Evolutionary conservation across 139 green algal genomes (phyloP).

Genomic region (Chlorella sp.): DNA sequence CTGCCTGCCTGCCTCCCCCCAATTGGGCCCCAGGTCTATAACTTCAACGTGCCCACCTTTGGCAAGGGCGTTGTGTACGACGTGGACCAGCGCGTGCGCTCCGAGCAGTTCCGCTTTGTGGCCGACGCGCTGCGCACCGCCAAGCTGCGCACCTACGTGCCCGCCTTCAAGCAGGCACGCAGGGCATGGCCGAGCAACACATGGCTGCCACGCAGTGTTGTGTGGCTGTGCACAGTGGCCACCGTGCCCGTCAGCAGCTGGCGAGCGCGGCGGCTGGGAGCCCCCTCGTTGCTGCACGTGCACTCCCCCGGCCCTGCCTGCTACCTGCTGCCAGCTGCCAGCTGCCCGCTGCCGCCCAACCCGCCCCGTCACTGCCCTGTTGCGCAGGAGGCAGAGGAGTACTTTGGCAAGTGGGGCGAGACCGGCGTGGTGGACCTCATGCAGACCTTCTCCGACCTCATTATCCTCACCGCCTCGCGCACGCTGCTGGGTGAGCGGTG

Average conservation of each 20-base stretch:
- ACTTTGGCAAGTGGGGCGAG: conserved; percentile 91
- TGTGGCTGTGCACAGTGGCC: background rate
- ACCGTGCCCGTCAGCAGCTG: background rate
- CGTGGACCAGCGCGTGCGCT: conserved; percentile 90
- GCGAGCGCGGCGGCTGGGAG: too few relatives aligned
- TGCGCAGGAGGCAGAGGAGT: conserved; percentile 61
- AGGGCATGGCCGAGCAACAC: background rate
- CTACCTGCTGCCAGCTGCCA: background rate
- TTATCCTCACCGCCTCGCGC: conserved; percentile 92
- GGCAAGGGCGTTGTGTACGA: conserved; percentile 98
- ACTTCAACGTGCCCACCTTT: conserved; percentile 98
- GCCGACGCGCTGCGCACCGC: conserved; percentile 89
- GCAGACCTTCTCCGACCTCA: conserved; percentile 88
- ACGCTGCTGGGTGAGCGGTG: conserved; percentile 81
- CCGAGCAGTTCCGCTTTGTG: conserved; percentile 98
- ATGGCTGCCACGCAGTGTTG: too few relatives aligned
- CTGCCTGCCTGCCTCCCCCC: too few relatives aligned
- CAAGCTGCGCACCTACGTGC: conserved; percentile 90
- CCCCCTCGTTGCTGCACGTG: background rate
- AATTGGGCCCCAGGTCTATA: conserved; percentile 92
- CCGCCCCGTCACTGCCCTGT: background rate
- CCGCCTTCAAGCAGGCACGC: conserved; percentile 88
- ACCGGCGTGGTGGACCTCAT: conserved; percentile 90
- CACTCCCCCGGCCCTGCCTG: background rate
- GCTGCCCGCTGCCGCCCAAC: background rate